Conservation (phyloP, 805 yeast genomes). For the Limtongozyma cylindracea region DNA sequence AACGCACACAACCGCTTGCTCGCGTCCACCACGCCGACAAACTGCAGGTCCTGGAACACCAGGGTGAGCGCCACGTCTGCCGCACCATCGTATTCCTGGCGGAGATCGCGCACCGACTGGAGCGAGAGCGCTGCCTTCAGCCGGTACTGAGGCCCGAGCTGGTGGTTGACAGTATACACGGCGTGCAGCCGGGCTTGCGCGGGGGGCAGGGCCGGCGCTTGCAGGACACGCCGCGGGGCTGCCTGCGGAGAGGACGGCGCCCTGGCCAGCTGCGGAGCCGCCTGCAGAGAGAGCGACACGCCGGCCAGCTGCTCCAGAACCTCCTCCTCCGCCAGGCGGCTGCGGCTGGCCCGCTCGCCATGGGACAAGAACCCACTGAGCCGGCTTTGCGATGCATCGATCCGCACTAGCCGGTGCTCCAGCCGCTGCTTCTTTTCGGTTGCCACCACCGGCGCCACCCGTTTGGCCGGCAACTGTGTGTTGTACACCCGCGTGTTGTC, state of each 20-base stretch:
- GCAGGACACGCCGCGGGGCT: too few species aligned
- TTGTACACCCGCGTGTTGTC: conserved; percentile 49
- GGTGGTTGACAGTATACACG: conserved; percentile 8
- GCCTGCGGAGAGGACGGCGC: too few species aligned
- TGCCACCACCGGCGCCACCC: conserved; percentile 2
- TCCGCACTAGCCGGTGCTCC: conserved; percentile 46
- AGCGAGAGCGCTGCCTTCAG: too few species aligned
- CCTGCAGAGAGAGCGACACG: too few species aligned
- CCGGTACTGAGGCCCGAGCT: too few species aligned
- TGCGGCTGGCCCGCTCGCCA: conserved; percentile 1
- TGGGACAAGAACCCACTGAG: conserved; percentile 3
- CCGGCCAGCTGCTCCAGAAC: too few species aligned
- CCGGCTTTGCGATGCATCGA: conserved; percentile 35
- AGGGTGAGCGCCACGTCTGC: conserved; percentile 32
- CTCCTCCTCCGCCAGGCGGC: neutral
- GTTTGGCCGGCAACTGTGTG: conserved; percentile 23
- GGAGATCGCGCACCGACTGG: conserved; percentile 32
- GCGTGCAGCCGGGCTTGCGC: too few species aligned
- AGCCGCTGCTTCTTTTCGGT: conserved; percentile 13
- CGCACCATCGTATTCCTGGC: conserved; percentile 18
- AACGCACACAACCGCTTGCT: conserved; percentile 49
- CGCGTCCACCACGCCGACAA: conserved; percentile 66
- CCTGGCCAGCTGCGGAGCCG: too few species aligned
- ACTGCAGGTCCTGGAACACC: conserved; percentile 42
- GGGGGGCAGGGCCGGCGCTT: too few species aligned